These are phyloP conservation scores for Salvia hispanica DNA, from an alignment of 257 asterid species.

Conservation along the genomic window DNA sequence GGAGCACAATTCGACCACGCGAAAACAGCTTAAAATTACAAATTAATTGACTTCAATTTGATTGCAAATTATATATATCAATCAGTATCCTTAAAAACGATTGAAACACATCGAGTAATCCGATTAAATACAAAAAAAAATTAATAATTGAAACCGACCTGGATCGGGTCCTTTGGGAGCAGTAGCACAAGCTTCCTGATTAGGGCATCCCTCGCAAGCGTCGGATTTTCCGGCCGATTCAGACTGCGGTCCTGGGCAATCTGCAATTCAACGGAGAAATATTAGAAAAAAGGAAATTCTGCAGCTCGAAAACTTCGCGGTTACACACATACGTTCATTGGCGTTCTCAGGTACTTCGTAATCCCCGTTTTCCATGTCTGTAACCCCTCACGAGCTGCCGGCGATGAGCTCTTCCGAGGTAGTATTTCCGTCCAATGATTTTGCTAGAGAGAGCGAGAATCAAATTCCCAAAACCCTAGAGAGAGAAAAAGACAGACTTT, in stretches of 20 bases:
- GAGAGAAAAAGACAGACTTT: background rate
- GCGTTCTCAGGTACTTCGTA: constrained; percentile 62
- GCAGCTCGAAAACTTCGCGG: background rate
- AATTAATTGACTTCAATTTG: background rate
- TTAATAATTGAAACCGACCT: constrained; percentile 35
- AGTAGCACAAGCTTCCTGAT: constrained; percentile 87
- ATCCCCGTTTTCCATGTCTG: constrained; percentile 34
- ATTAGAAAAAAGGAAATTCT: background rate
- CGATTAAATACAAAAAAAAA: too few relatives aligned
- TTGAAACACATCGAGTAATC: background rate
- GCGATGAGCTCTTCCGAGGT: background rate
- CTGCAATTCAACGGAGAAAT: constrained; percentile 39
- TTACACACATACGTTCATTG: constrained; percentile 52
- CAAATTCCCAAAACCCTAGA: too few relatives aligned
- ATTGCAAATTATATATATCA: background rate
- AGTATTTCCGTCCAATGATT: background rate
- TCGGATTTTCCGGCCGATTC: constrained; percentile 87
- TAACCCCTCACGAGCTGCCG: background rate
- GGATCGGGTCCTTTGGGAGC: constrained; percentile 99
- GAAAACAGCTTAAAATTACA: background rate
- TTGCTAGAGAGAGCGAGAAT: background rate
- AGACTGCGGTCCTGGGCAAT: constrained; percentile 88
- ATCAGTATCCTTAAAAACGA: background rate
- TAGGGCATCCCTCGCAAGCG: constrained; percentile 82
- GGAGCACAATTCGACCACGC: background rate